Conservation (phyloP, 805 yeast species). For the Sugiyamaella americana region DNA sequence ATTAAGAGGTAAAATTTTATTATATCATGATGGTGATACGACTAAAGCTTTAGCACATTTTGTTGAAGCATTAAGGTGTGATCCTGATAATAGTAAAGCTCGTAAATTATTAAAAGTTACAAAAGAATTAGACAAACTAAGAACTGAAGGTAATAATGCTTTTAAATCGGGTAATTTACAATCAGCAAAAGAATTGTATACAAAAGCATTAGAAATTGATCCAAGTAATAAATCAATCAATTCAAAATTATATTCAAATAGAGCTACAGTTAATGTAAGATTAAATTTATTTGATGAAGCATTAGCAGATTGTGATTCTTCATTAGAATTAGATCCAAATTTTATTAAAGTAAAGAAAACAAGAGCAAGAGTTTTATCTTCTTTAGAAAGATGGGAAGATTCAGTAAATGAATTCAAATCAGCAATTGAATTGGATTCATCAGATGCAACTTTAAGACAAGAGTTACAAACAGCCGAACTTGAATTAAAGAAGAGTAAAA, state of each 20-base stretch:
- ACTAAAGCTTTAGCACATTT: constrained; percentile 34
- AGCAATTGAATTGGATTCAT: constrained; percentile 34
- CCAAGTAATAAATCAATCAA: constrained; percentile 45
- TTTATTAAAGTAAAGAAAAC: constrained; percentile 56
- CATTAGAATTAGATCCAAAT: constrained; percentile 60
- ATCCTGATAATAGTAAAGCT: constrained; percentile 36
- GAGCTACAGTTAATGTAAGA: constrained; percentile 82
- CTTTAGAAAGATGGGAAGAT: constrained; percentile 38
- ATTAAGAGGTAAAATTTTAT: constrained; percentile 32
- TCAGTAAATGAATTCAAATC: constrained; percentile 33
- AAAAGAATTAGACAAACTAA: constrained; percentile 31
- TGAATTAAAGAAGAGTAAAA: constrained; percentile 35
- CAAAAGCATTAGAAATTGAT: constrained; percentile 66
- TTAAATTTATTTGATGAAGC: constrained; percentile 76
- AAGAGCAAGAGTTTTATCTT: constrained; percentile 35
- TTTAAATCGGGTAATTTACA: constrained; percentile 60
- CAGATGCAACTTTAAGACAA: constrained; percentile 30
- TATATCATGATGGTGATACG: constrained; percentile 34
- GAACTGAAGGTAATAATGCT: constrained; percentile 58
- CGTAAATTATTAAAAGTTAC: constrained; percentile 28
- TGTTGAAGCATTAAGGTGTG: constrained; percentile 36
- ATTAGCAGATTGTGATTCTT: constrained; percentile 62
- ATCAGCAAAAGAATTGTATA: constrained; percentile 64
- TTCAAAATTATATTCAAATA: constrained; percentile 59
- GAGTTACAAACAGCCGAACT: constrained; percentile 39